A percentile compares a stretch with the other conserved stretches of the same genome.
Conservation (phyloP, 768 basidiomycete species). For the Paxillus rubicundulus region DNA sequence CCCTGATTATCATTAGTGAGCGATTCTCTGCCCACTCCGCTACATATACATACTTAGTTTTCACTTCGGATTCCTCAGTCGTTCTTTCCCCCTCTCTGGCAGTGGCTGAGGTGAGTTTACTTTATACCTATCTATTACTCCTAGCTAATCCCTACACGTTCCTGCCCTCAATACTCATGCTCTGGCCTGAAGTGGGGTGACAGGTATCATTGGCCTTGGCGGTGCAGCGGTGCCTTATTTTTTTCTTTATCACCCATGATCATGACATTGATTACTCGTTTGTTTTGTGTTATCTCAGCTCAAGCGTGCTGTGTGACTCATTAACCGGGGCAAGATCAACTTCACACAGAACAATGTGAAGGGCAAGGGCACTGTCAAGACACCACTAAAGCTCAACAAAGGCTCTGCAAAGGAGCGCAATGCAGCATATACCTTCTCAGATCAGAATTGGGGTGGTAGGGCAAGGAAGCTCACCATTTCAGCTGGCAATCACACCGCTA, state of each 20-base stretch:
- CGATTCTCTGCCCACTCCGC: no score
- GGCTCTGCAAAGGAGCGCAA: neutral
- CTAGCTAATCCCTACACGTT: no score
- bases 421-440: neutral
- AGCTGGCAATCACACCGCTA: no score
- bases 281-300: neutral
- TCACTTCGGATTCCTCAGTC: no score
- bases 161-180: neutral
- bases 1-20: no score
- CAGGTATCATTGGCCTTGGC: constrained; percentile 1
- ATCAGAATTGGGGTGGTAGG: neutral
- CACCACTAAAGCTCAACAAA: constrained; percentile 1
- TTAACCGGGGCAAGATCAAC: neutral
- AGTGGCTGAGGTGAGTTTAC: no score
- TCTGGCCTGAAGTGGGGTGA: neutral
- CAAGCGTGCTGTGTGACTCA: neutral
- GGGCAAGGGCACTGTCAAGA: neutral
- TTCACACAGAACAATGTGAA: neutral
- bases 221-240: neutral
- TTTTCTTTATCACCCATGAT: neutral
- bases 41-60: no score
- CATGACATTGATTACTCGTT: neutral
- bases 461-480: neutral
- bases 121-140: no score
- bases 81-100: no score